Evolutionary conservation across 352 stramenopile species (phyloP), one percentile per base, ranked within the genome.

Genomic region (Pythium inflatum): DNA sequence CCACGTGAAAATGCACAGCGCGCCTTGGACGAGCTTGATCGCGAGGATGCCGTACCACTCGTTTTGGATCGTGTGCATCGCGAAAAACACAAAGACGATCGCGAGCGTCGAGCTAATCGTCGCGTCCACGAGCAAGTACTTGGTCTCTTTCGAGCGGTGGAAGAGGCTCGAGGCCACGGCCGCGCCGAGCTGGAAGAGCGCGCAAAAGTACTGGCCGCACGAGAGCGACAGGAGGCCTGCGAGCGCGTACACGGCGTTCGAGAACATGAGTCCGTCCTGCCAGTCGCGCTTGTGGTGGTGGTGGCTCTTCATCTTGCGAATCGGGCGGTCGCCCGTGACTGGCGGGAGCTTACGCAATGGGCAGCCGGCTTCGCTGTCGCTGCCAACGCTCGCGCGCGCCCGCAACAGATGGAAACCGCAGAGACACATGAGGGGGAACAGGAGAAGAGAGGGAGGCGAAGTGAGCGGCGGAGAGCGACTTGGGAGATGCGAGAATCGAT

Each of bases 91-190:
- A 62, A 89, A 92, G 66, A 94, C 71, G 62, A 91, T 38, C 28
- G 75, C 83, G 14, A 94, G 78, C 45, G 81, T 89, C 56, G 81
- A 85, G 66, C 83, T 92, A 65, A 94, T 91, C 51, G 87, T 70
- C n/a, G 85, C 87, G 68, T 94, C 87, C 30, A 94, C 71, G 34
- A 89, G 68, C 46, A 94, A 68, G 70, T 89, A 94, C 75, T 87
- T 88, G 74, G 87, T 94, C 74, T 94, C 87, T 73, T 91, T 91
- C 40, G 82, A 91, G 38, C 87, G 83, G 63, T 94, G 87, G 73
- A 94, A 94, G 73, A 91, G 80, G 49, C 78, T 91, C 43, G 82
- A 92, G 22, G 87, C 84, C 40, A 91, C 75, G 38, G 87, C 77
- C 11, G 87, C 85, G 28, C 80, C 82, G 67, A 90, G 75, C 70